phyloP scores from a whole-genome alignment of 2,329 filamentous ascomycete species.

The Fusarium odoratissimum region DNA sequence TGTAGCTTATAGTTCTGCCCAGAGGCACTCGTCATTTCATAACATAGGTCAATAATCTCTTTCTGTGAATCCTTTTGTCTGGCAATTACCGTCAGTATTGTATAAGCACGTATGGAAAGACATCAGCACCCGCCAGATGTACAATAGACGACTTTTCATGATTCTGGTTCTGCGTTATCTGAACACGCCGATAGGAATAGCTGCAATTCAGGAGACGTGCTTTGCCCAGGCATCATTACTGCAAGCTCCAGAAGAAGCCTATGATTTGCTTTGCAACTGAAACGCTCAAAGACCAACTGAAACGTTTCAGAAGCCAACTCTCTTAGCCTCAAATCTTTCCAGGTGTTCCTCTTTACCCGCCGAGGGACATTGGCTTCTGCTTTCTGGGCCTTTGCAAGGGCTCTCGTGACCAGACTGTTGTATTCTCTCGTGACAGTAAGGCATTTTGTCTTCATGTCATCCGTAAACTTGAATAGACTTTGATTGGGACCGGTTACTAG shows the following conservation, averaged over 20 bases:
- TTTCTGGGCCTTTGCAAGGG: background rate
- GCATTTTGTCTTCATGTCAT: background rate
- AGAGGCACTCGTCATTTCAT: background rate
- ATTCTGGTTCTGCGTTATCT: background rate
- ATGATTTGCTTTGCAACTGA: background rate
- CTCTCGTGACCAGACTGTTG: background rate
- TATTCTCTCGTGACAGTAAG: background rate
- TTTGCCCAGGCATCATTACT: too few relatives aligned
- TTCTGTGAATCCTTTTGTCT: background rate
- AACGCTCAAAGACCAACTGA: background rate
- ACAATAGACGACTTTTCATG: background rate
- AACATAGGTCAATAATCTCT: background rate
- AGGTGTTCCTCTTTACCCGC: background rate
- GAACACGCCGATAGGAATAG: background rate
- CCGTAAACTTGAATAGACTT: too few relatives aligned
- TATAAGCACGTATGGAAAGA: background rate
- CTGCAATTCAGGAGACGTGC: background rate
- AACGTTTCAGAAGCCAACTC: background rate
- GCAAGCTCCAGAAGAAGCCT: too few relatives aligned
- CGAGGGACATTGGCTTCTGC: background rate
- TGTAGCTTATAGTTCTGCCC: background rate
- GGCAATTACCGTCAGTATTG: background rate
- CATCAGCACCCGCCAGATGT: background rate
- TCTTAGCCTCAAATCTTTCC: background rate
- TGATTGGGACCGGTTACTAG: too few relatives aligned